A percentile compares a stretch with the other conserved stretches of the same genome.
Conservation (phyloP, 2,329 filamentous ascomycete species). For the Nothopassalora personata region DNA sequence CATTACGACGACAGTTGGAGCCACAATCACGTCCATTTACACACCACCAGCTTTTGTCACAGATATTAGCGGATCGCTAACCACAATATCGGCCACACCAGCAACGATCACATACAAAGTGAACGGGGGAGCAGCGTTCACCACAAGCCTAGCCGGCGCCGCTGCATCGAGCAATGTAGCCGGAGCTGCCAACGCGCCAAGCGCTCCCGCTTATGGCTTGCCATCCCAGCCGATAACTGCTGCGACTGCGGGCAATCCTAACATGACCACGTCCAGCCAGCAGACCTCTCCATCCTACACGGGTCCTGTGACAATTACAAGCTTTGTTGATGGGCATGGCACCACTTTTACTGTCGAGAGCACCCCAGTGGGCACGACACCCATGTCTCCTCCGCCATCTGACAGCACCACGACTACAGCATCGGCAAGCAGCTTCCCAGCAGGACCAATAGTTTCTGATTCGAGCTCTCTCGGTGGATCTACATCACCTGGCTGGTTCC, state of each 20-base stretch:
- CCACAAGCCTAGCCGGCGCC: not conserved
- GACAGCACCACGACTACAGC: constrained; percentile 3
- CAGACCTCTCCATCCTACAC: not conserved
- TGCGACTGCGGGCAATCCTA: not conserved
- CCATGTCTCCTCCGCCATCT: constrained; percentile 5
- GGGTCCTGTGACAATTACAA: constrained; percentile 11
- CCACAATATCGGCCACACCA: constrained; percentile 3
- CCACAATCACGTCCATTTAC: constrained; percentile 14
- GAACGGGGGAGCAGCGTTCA: not conserved
- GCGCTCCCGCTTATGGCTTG: not conserved
- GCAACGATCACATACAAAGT: constrained; percentile 12
- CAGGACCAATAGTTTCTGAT: not conserved
- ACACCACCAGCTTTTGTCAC: constrained; percentile 2
- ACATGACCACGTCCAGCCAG: not conserved
- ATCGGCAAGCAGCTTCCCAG: not conserved
- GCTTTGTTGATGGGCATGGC: constrained; percentile 10
- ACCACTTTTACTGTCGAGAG: constrained; percentile 11
- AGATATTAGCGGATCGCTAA: not conserved
- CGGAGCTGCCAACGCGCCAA: not conserved
- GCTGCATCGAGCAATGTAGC: not conserved
- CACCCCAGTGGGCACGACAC: constrained; percentile 5
- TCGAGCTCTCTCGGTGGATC: not conserved
- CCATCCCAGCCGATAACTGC: not conserved
- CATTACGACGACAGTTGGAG: constrained; percentile 25
- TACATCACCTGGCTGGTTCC: not conserved